Evolutionary conservation across 176 grass and related monocot species (phyloP).

Genomic region (Canna indica): DNA sequence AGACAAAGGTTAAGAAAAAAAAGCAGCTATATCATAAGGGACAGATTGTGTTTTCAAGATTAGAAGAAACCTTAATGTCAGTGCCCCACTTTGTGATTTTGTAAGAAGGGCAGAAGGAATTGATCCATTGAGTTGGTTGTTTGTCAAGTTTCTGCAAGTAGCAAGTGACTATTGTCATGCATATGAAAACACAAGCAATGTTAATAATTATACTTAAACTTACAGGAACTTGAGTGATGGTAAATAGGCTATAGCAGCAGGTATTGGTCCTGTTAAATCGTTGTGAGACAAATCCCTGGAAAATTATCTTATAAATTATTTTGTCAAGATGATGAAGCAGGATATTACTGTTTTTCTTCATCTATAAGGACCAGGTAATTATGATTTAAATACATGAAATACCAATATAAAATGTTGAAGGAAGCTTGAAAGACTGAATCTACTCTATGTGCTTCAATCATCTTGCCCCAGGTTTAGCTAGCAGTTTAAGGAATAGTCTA

Average conservation of each 20-base stretch:
- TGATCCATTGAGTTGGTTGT: conserved; percentile 7
- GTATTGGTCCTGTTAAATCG: conserved; percentile 6
- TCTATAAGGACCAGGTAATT: too few species aligned
- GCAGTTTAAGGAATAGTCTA: too few species aligned
- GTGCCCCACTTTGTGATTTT: not conserved
- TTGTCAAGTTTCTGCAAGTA: conserved; percentile 7
- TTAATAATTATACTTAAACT: too few species aligned
- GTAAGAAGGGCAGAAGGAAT: conserved; percentile 7
- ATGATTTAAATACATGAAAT: too few species aligned
- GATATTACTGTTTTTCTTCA: too few species aligned
- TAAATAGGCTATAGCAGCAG: not conserved
- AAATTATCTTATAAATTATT: not conserved
- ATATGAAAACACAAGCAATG: not conserved
- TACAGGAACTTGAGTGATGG: conserved; percentile 1
- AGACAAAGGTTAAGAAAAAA: not conserved
- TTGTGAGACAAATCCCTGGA: conserved; percentile 13
- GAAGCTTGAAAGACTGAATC: too few species aligned
- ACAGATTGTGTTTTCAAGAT: too few species aligned
- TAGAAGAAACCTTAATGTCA: conserved; percentile 10
- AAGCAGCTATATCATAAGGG: too few species aligned
- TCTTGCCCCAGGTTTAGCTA: too few species aligned
- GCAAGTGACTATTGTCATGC: not conserved
- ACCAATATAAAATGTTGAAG: too few species aligned
- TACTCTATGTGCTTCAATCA: too few species aligned
- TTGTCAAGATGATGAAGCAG: too few species aligned